A percentile compares a stretch with the other conserved stretches of the same genome.
phyloP scores from a whole-genome alignment of 139 green algal genomes.

The Ettlia oleoabundans region DNA sequence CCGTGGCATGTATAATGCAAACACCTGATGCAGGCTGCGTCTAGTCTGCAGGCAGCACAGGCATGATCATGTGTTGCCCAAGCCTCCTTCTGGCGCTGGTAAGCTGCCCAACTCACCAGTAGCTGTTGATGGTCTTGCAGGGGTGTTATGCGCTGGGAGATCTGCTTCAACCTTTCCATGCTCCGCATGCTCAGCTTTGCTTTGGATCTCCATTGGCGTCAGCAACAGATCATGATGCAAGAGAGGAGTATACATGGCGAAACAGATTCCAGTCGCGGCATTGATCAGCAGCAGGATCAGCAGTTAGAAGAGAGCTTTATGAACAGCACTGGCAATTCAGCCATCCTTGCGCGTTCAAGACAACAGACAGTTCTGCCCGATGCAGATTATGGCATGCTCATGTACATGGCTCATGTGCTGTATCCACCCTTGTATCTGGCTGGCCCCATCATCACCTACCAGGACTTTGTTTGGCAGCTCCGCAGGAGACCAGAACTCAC shows the following conservation, averaged over 20 bases:
- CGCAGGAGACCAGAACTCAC: neutral
- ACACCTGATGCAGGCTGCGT: too few species aligned
- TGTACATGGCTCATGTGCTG: constrained; percentile 76
- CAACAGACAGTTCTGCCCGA: too few species aligned
- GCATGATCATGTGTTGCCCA: neutral
- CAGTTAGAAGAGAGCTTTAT: too few species aligned
- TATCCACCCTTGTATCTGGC: constrained; percentile 96
- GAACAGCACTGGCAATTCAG: neutral
- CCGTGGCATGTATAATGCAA: too few species aligned
- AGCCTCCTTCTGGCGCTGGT: too few species aligned
- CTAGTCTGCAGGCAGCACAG: neutral
- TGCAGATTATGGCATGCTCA: constrained; percentile 48
- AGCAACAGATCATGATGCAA: neutral
- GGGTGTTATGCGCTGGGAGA: constrained; percentile 86
- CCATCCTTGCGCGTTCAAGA: too few species aligned
- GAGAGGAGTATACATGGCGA: too few species aligned
- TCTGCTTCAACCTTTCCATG: constrained; percentile 88
- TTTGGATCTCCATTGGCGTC: constrained; percentile 80
- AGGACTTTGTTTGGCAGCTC: constrained; percentile 84
- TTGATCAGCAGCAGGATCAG: neutral
- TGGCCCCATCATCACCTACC: constrained; percentile 87
- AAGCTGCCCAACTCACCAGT: too few species aligned
- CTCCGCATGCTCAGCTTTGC: constrained; percentile 87
- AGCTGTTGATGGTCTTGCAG: too few species aligned
- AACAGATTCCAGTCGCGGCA: neutral